Evolutionary conservation across 352 stramenopile species (phyloP).

Genomic region (Phytopythium cucurbitacearum): DNA sequence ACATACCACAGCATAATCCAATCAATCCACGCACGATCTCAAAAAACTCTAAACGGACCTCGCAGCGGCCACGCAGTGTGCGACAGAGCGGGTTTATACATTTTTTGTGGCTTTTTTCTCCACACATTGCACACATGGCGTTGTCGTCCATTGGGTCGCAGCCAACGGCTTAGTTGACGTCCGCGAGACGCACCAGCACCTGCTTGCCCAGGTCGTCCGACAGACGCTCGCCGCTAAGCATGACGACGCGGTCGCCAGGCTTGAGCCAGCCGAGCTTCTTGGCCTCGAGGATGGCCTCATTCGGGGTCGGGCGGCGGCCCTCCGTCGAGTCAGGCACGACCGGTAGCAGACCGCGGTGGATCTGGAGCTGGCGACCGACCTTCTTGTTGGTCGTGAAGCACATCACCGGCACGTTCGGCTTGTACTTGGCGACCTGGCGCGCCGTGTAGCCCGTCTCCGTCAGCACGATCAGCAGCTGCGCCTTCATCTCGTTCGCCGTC

Average conservation of each 20-base stretch:
- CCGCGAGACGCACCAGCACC: slow-evolving; percentile 79
- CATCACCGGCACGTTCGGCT: slow-evolving; percentile 90
- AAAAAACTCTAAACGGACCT: too few relatives aligned
- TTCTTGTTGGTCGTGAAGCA: slow-evolving; percentile 84
- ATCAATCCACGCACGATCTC: too few relatives aligned
- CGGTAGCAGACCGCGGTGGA: slow-evolving; percentile 81
- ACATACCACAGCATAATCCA: too few relatives aligned
- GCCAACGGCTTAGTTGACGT: slow-evolving; percentile 49
- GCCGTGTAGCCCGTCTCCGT: slow-evolving; percentile 80
- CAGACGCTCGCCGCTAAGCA: slow-evolving; percentile 78
- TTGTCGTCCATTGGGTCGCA: too few relatives aligned
- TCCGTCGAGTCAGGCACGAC: slow-evolving; percentile 54
- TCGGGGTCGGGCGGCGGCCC: slow-evolving; percentile 54
- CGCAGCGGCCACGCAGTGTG: too few relatives aligned
- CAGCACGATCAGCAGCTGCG: slow-evolving; percentile 81
- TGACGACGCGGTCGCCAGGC: slow-evolving; percentile 86
- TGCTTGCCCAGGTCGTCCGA: slow-evolving; percentile 78
- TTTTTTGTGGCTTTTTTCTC: too few relatives aligned
- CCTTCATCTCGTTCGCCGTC: slow-evolving; percentile 81
- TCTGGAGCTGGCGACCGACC: slow-evolving; percentile 90
- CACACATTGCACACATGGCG: too few relatives aligned
- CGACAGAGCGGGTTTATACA: too few relatives aligned
- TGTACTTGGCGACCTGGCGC: slow-evolving; percentile 87
- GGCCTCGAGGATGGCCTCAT: slow-evolving; percentile 86
- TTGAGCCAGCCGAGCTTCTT: slow-evolving; percentile 91